A percentile compares a stretch with the other conserved stretches of the same genome.
Evolutionary conservation across 352 stramenopile species (phyloP).

Genomic region (Globisporangium okanoganense): DNA sequence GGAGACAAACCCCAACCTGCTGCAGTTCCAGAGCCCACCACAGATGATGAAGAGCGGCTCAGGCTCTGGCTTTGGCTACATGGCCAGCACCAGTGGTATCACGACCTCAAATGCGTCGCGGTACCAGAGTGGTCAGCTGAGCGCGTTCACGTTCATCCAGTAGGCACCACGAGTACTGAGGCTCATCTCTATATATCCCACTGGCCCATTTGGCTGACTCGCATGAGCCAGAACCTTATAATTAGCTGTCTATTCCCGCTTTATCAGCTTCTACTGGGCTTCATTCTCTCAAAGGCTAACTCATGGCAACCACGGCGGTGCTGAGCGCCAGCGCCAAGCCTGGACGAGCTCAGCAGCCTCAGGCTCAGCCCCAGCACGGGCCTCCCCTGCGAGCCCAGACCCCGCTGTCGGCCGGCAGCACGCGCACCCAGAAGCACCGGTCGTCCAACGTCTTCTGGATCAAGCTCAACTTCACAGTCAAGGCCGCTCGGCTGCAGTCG

Average conservation of each 20-base stretch:
- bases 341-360: background rate
- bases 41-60: conserved; percentile 3
- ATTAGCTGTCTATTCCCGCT: background rate
- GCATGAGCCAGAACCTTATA: conserved; percentile 3
- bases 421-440: conserved; percentile 16
- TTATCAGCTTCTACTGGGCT: background rate
- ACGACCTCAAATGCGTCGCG: conserved; percentile 11
- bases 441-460: conserved; percentile 55
- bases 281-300: background rate
- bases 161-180: background rate
- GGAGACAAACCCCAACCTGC: conserved; percentile 27
- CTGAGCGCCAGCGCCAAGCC: background rate
- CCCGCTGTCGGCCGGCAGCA: background rate
- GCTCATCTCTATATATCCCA: background rate
- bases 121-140: conserved; percentile 12
- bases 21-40: conserved; percentile 26
- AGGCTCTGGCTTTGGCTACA: background rate
- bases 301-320: background rate
- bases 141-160: conserved; percentile 14
- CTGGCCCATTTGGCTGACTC: background rate
- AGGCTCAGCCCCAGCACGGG: background rate
- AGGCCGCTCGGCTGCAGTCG: conserved; percentile 50
- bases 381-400: background rate
- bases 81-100: conserved; percentile 4
- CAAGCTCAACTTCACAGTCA: conserved; percentile 75